Conservation (phyloP, 2,329 filamentous ascomycete species). For the Pestalotiopsis sp. region DNA sequence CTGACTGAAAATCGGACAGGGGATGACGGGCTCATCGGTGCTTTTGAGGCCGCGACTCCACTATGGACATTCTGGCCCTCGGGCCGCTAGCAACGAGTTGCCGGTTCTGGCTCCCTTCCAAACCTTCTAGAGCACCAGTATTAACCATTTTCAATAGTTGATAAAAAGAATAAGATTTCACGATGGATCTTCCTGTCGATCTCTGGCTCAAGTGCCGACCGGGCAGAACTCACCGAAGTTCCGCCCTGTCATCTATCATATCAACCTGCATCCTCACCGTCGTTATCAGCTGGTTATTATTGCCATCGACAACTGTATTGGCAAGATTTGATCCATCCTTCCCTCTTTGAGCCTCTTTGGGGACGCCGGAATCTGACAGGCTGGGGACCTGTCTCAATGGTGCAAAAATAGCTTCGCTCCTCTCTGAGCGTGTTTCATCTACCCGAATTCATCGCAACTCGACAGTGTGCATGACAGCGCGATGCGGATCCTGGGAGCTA, state of each 20-base stretch:
- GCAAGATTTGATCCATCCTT: background rate
- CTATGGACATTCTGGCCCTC: background rate
- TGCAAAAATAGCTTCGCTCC: constrained; percentile 10
- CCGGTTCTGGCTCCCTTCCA: constrained; percentile 6
- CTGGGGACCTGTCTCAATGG: background rate
- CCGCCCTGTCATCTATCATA: background rate
- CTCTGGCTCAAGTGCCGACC: background rate
- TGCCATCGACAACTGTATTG: background rate
- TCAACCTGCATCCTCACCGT: background rate
- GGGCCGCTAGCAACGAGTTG: background rate
- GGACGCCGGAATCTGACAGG: background rate
- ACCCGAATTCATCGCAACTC: background rate
- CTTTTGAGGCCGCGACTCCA: constrained; percentile 3
- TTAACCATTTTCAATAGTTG: background rate
- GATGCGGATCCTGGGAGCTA: background rate
- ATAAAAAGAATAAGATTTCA: background rate
- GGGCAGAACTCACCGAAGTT: background rate
- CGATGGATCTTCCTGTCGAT: background rate
- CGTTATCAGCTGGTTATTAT: background rate
- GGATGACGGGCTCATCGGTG: background rate
- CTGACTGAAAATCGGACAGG: background rate
- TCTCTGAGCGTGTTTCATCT: constrained; percentile 9
- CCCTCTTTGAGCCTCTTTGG: background rate
- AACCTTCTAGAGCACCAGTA: constrained; percentile 7
- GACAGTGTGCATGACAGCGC: background rate